These are phyloP conservation scores for Murraya paniculata DNA, from an alignment of 345 rosid genomes.

Conservation along the genomic window DNA sequence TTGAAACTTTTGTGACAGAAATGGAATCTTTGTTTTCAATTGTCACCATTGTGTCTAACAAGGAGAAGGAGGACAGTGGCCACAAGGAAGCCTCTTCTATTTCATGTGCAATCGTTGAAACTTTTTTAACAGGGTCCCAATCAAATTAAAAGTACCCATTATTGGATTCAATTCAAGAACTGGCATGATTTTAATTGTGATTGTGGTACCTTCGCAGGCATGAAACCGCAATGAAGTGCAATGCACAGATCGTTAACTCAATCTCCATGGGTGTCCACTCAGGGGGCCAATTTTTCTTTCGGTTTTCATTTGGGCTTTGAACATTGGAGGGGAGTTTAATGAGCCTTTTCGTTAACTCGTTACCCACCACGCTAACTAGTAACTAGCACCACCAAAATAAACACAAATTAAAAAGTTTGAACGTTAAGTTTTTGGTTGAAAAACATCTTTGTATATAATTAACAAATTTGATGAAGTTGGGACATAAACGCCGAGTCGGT, in stretches of 20 bases:
- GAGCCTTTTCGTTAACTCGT: too few relatives aligned
- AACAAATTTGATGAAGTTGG: too few relatives aligned
- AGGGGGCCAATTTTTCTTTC: too few relatives aligned
- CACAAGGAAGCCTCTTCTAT: neutral
- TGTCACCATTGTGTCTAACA: neutral
- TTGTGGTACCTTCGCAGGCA: neutral
- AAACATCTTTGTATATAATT: too few relatives aligned
- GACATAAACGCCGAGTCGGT: too few relatives aligned
- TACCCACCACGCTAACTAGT: too few relatives aligned
- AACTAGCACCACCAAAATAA: too few relatives aligned
- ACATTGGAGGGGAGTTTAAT: neutral
- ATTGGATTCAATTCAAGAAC: neutral
- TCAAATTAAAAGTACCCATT: neutral
- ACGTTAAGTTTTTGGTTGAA: too few relatives aligned
- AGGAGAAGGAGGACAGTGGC: neutral
- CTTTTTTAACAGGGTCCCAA: neutral
- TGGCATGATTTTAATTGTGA: neutral
- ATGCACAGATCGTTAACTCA: neutral
- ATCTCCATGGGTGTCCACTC: too few relatives aligned
- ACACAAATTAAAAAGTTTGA: too few relatives aligned
- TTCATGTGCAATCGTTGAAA: neutral
- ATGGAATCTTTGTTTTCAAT: neutral
- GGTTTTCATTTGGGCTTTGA: neutral
- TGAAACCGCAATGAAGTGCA: neutral
- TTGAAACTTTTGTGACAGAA: neutral